Evolutionary conservation across 805 yeast genomes (phyloP), one percentile per base, ranked within the genome.

Genomic region (Pichia pseudocactophila): DNA sequence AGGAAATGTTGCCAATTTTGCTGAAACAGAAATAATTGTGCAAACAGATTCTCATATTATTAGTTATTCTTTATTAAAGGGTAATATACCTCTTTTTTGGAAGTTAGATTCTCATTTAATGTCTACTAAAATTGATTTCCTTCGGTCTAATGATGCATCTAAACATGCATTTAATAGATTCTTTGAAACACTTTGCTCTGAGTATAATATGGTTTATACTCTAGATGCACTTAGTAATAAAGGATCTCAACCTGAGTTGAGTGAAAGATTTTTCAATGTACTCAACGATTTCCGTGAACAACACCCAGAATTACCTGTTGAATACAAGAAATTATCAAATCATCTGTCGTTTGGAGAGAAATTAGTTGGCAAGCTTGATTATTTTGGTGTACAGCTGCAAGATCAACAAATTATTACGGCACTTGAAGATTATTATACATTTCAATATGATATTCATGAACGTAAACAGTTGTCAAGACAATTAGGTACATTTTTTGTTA

Each of bases 1-100:
- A 33, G 54, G 83, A 0, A 63, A 78, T 49, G 83, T 79, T 31
- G 86, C 87, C 3, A 73, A 74, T 50, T 74, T 63, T 50, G 72
- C 67, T 18, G 80, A 76, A 50, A 63, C 75, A 4, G 80, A 76
- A 54, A 53, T 74, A 13, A 62, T 74, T 8, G 52, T 74, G 9
- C 40, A 40, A 9, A 70, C 70, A 37, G 36, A 41, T 16, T 26
- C 61, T 69, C 6, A 63, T 59, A 26, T 61, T 53, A 36, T 67
- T 54, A 48, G 76, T 5, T 71, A 71, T 44, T 64, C 70, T 7
- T 60, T 72, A 19, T 52, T 73, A 4, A 54, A 76, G 39, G 80
- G 80, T 1, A 75, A 76, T 51, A 74, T 71, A 9, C 81, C 81
- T 3, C 58, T 71, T 17, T 70, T 69, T 49, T 75, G 79, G 79